Conservation (phyloP, 176 grass and related monocot species). For the Coix lacrymajobi region DNA sequence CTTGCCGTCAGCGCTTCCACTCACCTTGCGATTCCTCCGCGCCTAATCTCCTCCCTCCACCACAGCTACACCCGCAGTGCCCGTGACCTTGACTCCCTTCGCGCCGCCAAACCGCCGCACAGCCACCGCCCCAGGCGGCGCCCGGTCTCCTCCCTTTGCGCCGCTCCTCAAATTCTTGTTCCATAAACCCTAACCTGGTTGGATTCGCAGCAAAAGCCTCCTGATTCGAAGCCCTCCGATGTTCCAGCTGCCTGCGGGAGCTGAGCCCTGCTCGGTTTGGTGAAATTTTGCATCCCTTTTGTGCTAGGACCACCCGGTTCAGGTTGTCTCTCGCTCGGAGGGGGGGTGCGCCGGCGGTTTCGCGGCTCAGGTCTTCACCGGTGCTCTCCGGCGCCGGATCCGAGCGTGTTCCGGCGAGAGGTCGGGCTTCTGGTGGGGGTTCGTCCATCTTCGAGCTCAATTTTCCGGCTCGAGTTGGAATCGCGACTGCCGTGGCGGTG, state of each 20-base stretch:
- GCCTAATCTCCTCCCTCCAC: no score
- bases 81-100: no score
- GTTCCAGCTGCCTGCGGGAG: neutral
- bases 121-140: no score
- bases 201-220: neutral
- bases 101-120: no score
- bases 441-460: neutral
- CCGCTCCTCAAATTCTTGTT: neutral
- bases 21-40: no score
- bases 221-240: neutral
- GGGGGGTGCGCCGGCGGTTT: neutral
- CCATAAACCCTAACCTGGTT: conserved; percentile 31
- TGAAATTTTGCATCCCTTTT: neutral
- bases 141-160: no score
- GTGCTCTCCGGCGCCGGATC: conserved; percentile 37
- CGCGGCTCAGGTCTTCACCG: neutral
- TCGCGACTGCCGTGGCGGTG: neutral
- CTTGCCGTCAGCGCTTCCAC: no score
- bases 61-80: no score
- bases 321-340: neutral
- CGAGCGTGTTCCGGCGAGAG: neutral
- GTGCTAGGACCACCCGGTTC: neutral
- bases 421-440: neutral
- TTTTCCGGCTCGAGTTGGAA: conserved; percentile 4
- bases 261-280: neutral